Percentiles rank a stretch among this genome's conserved stretches.
Conservation (phyloP, 1,284 basidiomycete species). For the Sporisorium scitamineum region DNA sequence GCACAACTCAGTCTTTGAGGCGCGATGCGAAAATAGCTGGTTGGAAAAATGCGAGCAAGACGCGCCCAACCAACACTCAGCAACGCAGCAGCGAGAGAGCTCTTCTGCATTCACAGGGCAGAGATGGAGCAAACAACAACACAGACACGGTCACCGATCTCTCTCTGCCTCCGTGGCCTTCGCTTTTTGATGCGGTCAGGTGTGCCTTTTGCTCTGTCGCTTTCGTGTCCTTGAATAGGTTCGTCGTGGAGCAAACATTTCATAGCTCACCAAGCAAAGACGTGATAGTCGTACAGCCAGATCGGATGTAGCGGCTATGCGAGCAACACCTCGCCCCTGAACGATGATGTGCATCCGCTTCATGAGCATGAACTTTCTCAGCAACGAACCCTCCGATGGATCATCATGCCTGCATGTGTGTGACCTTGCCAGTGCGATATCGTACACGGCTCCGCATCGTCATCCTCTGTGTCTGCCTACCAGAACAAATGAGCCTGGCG, state of each 20-base stretch:
- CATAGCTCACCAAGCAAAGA: too few species aligned
- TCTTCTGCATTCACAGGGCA: not conserved
- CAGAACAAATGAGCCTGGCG: not conserved
- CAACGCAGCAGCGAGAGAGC: not conserved
- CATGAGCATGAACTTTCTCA: too few species aligned
- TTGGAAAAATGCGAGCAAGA: not conserved
- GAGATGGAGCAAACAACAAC: too few species aligned
- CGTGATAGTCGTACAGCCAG: not conserved
- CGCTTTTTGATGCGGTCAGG: too few species aligned
- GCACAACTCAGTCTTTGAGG: not conserved
- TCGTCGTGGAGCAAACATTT: too few species aligned
- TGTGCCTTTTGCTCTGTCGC: too few species aligned
- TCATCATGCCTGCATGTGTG: not conserved
- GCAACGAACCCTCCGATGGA: not conserved
- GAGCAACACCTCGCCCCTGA: not conserved
- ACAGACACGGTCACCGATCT: not conserved
- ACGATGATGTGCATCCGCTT: not conserved
- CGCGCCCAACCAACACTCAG: slow-evolving; percentile 4
- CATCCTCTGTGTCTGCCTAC: not conserved
- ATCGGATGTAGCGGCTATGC: slow-evolving; percentile 2
- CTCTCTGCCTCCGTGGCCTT: not conserved
- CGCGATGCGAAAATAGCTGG: not conserved
- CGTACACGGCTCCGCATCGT: not conserved
- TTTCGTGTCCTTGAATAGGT: too few species aligned
- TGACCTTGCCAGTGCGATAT: not conserved